Evolutionary conservation across 768 basidiomycete genomes (phyloP).

Genomic region (Podaxis sp.): DNA sequence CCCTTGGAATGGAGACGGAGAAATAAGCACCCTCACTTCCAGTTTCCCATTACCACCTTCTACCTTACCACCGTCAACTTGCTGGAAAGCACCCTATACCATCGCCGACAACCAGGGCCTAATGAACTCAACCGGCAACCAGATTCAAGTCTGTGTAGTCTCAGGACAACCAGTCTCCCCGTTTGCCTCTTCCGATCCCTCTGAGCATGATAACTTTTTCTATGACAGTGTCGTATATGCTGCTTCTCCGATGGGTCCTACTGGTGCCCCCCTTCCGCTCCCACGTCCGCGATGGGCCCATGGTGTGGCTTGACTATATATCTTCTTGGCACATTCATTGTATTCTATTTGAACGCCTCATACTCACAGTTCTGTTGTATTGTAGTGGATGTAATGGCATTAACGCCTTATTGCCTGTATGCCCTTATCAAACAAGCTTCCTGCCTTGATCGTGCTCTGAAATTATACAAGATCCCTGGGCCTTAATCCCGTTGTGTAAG

Average conservation of each 20-base stretch:
- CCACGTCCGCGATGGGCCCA: neutral
- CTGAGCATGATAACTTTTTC: neutral
- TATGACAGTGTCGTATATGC: neutral
- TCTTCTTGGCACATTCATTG: neutral
- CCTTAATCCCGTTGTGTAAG: no score
- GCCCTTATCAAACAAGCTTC: no score
- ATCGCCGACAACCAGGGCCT: neutral
- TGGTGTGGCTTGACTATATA: neutral
- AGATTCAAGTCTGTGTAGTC: neutral
- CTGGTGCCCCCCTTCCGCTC: neutral
- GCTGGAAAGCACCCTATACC: neutral
- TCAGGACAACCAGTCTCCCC: neutral
- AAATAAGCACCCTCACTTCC: neutral
- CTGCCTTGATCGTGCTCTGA: no score
- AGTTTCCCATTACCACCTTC: conserved; percentile 1
- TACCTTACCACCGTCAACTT: neutral
- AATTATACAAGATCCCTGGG: no score
- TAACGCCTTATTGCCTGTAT: neutral
- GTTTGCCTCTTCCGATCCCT: neutral
- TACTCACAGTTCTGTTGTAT: neutral
- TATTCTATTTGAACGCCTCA: neutral
- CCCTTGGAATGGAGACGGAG: neutral
- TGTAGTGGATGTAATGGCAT: neutral
- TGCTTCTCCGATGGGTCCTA: neutral
- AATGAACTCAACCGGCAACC: neutral